Conservation (phyloP, 2,329 filamentous ascomycete species). For the Cordyceps fumosorosea region DNA sequence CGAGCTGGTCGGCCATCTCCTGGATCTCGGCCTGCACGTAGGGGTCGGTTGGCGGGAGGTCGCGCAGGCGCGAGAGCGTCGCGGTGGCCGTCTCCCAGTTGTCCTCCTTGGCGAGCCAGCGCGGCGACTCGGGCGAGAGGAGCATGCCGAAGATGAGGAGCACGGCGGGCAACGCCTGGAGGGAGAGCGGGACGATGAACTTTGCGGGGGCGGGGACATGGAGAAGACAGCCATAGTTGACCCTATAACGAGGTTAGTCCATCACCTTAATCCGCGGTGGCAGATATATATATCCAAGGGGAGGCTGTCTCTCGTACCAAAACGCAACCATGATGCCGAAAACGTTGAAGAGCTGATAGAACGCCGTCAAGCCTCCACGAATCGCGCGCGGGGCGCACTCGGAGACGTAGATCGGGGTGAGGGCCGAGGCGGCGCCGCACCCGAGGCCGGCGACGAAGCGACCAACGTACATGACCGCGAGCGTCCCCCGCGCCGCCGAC, state of each 20-base stretch:
- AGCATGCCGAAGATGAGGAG: conserved; percentile 54
- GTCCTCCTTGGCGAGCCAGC: conserved; percentile 62
- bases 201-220: conserved; percentile 40
- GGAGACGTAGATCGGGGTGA: conserved; percentile 39
- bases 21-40: conserved; percentile 53
- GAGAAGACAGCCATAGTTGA: conserved; percentile 47
- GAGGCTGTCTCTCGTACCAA: conserved; percentile 22
- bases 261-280: neutral
- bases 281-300: neutral
- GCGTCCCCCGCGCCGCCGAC: conserved; percentile 44
- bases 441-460: conserved; percentile 47
- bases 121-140: conserved; percentile 52
- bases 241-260: conserved; percentile 33
- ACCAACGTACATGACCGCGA: conserved; percentile 60
- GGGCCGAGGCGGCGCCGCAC: conserved; percentile 42
- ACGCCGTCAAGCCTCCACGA: conserved; percentile 41
- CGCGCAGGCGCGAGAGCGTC: conserved; percentile 46
- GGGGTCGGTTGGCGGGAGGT: conserved; percentile 44
- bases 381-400: conserved; percentile 46
- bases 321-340: conserved; percentile 37
- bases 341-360: conserved; percentile 46
- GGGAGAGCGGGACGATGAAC: conserved; percentile 56
- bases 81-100: conserved; percentile 57
- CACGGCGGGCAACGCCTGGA: conserved; percentile 59
- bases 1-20: conserved; percentile 56